Evolutionary conservation across 1,139 yeast genomes (phyloP), one percentile per base, ranked within the genome.

Genomic region (Entelexis paramagnoliae): DNA sequence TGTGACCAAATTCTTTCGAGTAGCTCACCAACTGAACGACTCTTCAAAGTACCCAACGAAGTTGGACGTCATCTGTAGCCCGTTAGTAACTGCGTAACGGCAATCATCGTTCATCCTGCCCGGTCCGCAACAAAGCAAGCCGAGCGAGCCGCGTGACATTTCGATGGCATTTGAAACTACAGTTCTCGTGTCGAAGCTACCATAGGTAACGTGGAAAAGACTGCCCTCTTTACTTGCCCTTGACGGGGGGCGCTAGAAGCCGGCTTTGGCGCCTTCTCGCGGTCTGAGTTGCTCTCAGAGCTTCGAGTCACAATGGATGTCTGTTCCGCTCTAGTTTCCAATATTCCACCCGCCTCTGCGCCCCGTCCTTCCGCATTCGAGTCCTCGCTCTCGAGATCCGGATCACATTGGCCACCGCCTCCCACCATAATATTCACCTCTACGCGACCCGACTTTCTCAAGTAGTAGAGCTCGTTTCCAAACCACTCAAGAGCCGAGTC

Each of bases 151-250:
- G 30, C 30, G 30, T 3, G 30, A 28, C 30, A 8, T 13, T 10
- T 11, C 10, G 3, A 28, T 28, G 10, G 30, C 30, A 11, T 19
- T 9, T 14, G 28, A 4, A 4, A 6, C 40, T 7, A 36, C 6
- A 6, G 24, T 4, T 22, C 24, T 22, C 24, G 24, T 22, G 24
- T 22, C 6, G 24, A 22, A 6, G 24, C 24, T 22, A 6, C 24
- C 24, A 22, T 22, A 4, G 6, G 6, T 22, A 4, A 22, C 24
- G 6, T 22, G 24, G 6, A 22, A 22, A 4, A 4, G 6, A 22
- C 24, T 22, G 24, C 24, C 6, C 6, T 22, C 24, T 22, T 6
- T 22, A 4, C 6, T 22, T 22, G 24, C 83, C 58, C 72, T n/a
- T n/a, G n/a, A n/a, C n/a, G n/a, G n/a, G 30, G 19, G 6, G 26